Evolutionary conservation across 2,329 filamentous ascomycete species (phyloP), one percentile per base, ranked within the genome.

Genomic region (Huntiella omanensis): DNA sequence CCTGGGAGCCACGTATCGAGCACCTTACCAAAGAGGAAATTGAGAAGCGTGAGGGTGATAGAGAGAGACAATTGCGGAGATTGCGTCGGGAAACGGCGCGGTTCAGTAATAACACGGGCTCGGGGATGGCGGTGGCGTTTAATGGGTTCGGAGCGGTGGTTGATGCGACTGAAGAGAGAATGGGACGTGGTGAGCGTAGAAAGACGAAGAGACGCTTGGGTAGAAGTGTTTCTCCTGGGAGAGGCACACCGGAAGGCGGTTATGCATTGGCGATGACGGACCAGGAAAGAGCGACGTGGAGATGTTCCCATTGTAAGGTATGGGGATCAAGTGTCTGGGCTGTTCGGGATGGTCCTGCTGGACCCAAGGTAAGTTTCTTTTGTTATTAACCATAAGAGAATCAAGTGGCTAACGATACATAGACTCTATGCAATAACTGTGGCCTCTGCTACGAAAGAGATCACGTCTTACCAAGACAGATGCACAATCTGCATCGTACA

Each of bases 251-350:
- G 1, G 87, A 92, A 54, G 77, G 77, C 3, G 80, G 80, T 8
- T 80, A 73, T 63, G 85, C 80, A 7, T 73, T 75, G 37, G 64
- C 80, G 22, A 67, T 91, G 47, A 75, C 75, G 1, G 84, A 92
- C 46, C 71, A 71, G 56, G 91, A 96, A 66, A 73, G 87, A 54
- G 68, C 74, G 52, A 77, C 71, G 38, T 98, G 91, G 91, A 75
- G 84, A 51, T 98, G 91, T 63, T 68, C 69, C 39, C 88, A 96
- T 61, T 98, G 91, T 60, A 71, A 71, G 50, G 77, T 95, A 33
- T 88, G 83, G 77, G 91, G 88, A 12, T 80, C 80, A 42, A 82
- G 85, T 22, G 85, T 95, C 6, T 98, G 91, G 91, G 87, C 84
- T 42, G 88, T 96, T 3, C 71, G 91, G 55, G 87, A 96, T 62